These are phyloP conservation scores for Luffa acutangula DNA, from an alignment of 306 rosid genomes.

Conservation along the genomic window DNA sequence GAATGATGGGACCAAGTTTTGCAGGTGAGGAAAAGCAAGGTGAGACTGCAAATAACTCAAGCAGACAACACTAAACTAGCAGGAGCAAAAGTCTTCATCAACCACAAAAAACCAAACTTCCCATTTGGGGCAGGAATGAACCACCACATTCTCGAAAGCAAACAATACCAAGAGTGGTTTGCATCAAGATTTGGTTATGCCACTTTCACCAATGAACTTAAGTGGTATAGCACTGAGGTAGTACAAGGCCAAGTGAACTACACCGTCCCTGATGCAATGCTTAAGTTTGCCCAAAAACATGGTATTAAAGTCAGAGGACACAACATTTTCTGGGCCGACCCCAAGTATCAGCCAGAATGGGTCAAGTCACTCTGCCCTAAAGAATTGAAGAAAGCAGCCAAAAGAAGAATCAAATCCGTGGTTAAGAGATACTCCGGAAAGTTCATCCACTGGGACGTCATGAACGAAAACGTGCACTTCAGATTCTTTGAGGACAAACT, in stretches of 20 bases:
- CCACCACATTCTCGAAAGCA: slow-evolving; percentile 35
- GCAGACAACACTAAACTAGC: slow-evolving; percentile 34
- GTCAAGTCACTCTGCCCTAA: slow-evolving; percentile 32
- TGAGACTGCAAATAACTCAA: slow-evolving; percentile 30
- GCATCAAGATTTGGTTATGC: slow-evolving; percentile 49
- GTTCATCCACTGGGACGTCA: slow-evolving; percentile 69
- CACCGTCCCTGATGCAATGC: slow-evolving; percentile 37
- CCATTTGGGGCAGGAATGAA: slow-evolving; percentile 57
- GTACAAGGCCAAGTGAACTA: slow-evolving; percentile 36
- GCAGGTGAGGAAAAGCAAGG: slow-evolving; percentile 47
- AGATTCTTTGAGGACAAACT: slow-evolving; percentile 45
- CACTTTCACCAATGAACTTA: slow-evolving; percentile 60
- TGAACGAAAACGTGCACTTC: slow-evolving; percentile 58
- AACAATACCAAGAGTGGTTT: slow-evolving; percentile 55
- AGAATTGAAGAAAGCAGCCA: not conserved
- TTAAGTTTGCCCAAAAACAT: slow-evolving; percentile 35
- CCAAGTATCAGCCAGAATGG: slow-evolving; percentile 41
- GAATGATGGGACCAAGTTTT: not conserved
- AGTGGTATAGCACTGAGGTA: slow-evolving; percentile 54
- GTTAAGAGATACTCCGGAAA: slow-evolving; percentile 47
- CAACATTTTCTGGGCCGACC: slow-evolving; percentile 64
- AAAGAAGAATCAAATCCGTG: slow-evolving; percentile 30
- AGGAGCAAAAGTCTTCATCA: slow-evolving; percentile 32
- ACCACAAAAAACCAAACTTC: slow-evolving; percentile 20
- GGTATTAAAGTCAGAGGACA: slow-evolving; percentile 52